These are phyloP conservation scores for Wickerhamomyces alni DNA, from an alignment of 805 yeast species.

Conservation along the genomic window DNA sequence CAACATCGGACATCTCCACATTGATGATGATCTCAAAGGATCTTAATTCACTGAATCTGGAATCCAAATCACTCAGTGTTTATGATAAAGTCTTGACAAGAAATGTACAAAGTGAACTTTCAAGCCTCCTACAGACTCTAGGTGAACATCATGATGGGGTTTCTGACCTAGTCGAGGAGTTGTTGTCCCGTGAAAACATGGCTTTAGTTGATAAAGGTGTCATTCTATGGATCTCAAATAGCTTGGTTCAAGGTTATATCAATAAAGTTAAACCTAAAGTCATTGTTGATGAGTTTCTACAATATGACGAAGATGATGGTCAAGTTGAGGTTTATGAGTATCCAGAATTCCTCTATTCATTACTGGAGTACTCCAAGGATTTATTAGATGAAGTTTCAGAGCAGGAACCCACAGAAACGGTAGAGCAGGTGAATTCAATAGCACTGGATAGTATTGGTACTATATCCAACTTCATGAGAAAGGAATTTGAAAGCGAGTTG, in stretches of 20 bases:
- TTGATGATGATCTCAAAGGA: slow-evolving; percentile 18
- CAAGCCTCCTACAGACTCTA: slow-evolving; percentile 14
- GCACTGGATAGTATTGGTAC: slow-evolving; percentile 40
- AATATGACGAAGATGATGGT: slow-evolving; percentile 23
- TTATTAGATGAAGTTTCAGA: slow-evolving; percentile 32
- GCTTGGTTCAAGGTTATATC: slow-evolving; percentile 22
- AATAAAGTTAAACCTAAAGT: slow-evolving; percentile 8
- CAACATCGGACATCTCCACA: slow-evolving; percentile 7
- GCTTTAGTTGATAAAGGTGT: slow-evolving; percentile 18
- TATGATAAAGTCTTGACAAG: slow-evolving; percentile 19
- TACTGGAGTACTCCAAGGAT: slow-evolving; percentile 36
- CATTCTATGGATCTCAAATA: slow-evolving; percentile 34
- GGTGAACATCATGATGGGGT: slow-evolving; percentile 15
- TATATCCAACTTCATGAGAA: slow-evolving; percentile 22
- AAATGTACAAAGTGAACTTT: slow-evolving; percentile 15
- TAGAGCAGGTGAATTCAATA: slow-evolving; percentile 22
- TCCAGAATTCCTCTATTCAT: slow-evolving; percentile 23
- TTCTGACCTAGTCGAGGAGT: slow-evolving; percentile 14
- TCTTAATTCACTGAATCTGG: not conserved
- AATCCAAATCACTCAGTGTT: slow-evolving; percentile 9
- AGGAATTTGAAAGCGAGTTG: slow-evolving; percentile 39
- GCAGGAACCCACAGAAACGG: slow-evolving; percentile 5
- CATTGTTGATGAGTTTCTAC: slow-evolving; percentile 23
- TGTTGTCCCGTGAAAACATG: slow-evolving; percentile 16
- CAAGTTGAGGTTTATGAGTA: slow-evolving; percentile 8